Conservation (phyloP, 139 green algal species). For the Chlorella sorokiniana region DNA sequence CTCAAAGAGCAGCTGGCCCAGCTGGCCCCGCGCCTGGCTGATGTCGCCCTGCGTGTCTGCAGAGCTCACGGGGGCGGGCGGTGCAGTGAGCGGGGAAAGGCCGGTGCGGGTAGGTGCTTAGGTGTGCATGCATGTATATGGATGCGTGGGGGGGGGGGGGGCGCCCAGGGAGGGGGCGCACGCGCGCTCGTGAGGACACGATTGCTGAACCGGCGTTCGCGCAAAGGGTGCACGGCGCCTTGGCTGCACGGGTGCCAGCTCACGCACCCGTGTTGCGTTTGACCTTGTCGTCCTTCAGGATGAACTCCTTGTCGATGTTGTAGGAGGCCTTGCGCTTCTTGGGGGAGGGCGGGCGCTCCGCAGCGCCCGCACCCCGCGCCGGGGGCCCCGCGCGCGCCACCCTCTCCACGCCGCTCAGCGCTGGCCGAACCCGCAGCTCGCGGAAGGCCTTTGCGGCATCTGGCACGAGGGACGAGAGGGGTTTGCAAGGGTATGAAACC, state of each 20-base stretch:
- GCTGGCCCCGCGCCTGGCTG: constrained; percentile 29
- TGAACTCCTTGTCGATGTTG: constrained; percentile 36
- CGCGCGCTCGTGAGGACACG: too few species aligned
- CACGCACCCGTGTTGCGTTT: constrained; percentile 21
- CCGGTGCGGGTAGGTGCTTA: not conserved
- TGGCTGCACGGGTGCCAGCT: not conserved
- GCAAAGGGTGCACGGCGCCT: too few species aligned
- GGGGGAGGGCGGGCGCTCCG: constrained; percentile 17
- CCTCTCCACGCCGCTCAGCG: not conserved
- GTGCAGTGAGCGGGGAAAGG: not conserved
- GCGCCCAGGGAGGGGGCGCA: too few species aligned
- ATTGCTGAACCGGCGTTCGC: too few species aligned
- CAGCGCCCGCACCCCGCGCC: not conserved
- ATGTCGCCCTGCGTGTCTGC: constrained; percentile 30
- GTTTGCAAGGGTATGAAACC: not conserved
- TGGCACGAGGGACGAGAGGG: not conserved
- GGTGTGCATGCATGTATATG: not conserved
- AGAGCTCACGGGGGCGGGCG: not conserved
- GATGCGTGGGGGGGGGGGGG: too few species aligned
- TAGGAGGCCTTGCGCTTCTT: constrained; percentile 45
- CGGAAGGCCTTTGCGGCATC: constrained; percentile 33
- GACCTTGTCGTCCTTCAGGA: constrained; percentile 39
- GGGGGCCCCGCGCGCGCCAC: not conserved
- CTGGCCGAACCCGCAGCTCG: constrained; percentile 32
- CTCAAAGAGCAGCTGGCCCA: constrained; percentile 42